These are phyloP conservation scores for Limtongia smithiae DNA, from an alignment of 805 yeast species.

Conservation along the genomic window DNA sequence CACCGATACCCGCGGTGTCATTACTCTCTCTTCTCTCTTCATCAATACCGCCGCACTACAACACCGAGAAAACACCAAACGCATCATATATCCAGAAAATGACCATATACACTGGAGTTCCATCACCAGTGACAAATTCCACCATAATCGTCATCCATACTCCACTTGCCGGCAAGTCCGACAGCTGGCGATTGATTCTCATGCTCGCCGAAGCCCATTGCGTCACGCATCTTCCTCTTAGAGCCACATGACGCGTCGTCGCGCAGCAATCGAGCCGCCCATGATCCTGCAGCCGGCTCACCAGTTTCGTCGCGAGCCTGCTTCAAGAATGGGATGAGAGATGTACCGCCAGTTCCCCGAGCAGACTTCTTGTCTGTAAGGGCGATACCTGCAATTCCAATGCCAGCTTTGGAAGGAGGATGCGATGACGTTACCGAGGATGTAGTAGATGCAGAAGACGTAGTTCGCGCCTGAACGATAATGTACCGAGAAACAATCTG, in stretches of 20 bases:
- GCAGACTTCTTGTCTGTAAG: conserved; percentile 47
- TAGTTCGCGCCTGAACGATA: conserved; percentile 63
- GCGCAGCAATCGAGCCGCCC: conserved; percentile 67
- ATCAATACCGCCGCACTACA: too few species aligned
- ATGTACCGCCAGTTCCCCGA: conserved; percentile 93
- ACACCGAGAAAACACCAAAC: too few species aligned
- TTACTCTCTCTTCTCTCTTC: too few species aligned
- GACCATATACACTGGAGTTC: too few species aligned
- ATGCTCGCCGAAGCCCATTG: conserved; percentile 14
- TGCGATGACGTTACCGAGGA: conserved; percentile 3
- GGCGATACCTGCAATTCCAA: conserved; percentile 48
- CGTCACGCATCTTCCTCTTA: conserved; percentile 21
- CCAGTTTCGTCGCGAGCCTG: conserved; percentile 97
- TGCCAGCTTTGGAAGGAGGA: conserved; percentile 43
- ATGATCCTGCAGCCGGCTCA: conserved; percentile 83
- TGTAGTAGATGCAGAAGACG: conserved; percentile 2
- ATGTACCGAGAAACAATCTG: conserved; percentile 88
- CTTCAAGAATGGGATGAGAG: conserved; percentile 83
- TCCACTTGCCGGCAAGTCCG: conserved; percentile 28
- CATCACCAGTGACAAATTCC: conserved; percentile 29
- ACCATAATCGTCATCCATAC: conserved; percentile 25
- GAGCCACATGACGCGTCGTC: conserved; percentile 18
- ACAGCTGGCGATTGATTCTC: conserved; percentile 10
- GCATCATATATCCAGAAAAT: too few species aligned
- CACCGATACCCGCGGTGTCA: too few species aligned